Base-by-base conservation (phyloP, 2,329 filamentous ascomycete species). In the Penicillium polonicum region DNA sequence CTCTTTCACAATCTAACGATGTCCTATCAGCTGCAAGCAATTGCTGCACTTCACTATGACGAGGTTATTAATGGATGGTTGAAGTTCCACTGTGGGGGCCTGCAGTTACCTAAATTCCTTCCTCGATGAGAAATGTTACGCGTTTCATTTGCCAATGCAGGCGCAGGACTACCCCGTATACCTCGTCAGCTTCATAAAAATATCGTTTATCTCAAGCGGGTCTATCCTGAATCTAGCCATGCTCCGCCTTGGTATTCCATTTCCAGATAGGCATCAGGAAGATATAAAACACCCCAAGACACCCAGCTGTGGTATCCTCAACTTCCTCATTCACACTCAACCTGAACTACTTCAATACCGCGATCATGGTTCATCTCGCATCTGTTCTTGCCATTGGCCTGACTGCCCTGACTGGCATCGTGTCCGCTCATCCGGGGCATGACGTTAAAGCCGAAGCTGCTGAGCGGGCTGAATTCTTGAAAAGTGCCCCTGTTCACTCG, bases 351-450 rank as follows among this genome's bases (percentile, higher is more conserved):
- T 17, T 46, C 31, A 3, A 23, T 38, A n/a, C 38, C 43, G 42
- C 39, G 43, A 50, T n/a, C 15, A 66, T 67, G 62, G 62, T 67
- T 50, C 58, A 60, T 27, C 39, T 67, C 21, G 25, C 55, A n/a
- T 64, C 68, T 49, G 55, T 63, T 38, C 36, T 72, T 19, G 49
- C 66, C 8, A 50, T 66, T 27, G 65, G 67, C 44, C 57, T 71
- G 35, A 51, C 65, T 33, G 64, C 66, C 46, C 62, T 74, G 19
- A 59, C 66, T 29, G 62, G 60, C 57, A 23, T 71, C 44, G 69
- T 61, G 19, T 66, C 64, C 21, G 79, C 79, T 21, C 79, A 84
- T 58, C 81, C 80, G 1, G 81, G 81, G 59, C 80, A 83, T 59
- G 76, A 82, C 51, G 59, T 80, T 39, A 70, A 71, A 43, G 72